Evolutionary conservation across 1,284 basidiomycete genomes (phyloP), one percentile per base, ranked within the genome.

Genomic region (Microbotryum violaceum): DNA sequence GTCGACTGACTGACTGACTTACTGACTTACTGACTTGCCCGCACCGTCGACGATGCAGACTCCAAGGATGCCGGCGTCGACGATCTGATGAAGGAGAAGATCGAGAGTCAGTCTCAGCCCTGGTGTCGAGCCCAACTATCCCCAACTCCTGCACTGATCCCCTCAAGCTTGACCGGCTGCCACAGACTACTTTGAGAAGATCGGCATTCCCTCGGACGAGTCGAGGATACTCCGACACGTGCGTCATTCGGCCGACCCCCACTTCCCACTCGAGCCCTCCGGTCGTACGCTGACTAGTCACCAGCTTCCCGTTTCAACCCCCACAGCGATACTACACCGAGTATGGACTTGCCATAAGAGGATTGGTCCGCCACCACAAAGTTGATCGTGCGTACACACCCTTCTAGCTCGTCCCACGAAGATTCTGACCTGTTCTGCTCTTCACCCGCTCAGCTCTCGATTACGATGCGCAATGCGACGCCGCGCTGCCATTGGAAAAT

Each of bases 301-400:
- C 23, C 10, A 18, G 23, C 23, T 44, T 18, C 49, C 50, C 21
- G 7, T 8, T 16, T 37, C 45, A 1, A 7, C 23, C 0, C 45
- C 9, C 21, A 21, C 47, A 61, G 59, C 44, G 45, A 56, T 65
- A 65, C 53, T 59, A 70, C 51, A 60, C 64, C 21, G 68, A 71
- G 49, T 77, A 77, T 63, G 76, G 76, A 10, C 72, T 77, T 5
- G 76, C 76, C 10, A 75, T 77, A 56, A 71, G 76, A 20, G 76
- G 76, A 14, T 71, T 77, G 16, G 75, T 77, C 44, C 72, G 73
- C 49, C 76, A 77, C 56, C 76, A 77, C 61, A 64, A 74, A 23
- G 75, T 77, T 59, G 76, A 77, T 58, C 75, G 75, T n/a, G 51
- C 25, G 51, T n/a, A 18, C 31, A 27, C 20, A 10, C 51, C 4